Percentiles rank a stretch among this genome's conserved stretches.
phyloP scores from a whole-genome alignment of 2,329 filamentous ascomycete genomes.

The Penicillium sp. region DNA sequence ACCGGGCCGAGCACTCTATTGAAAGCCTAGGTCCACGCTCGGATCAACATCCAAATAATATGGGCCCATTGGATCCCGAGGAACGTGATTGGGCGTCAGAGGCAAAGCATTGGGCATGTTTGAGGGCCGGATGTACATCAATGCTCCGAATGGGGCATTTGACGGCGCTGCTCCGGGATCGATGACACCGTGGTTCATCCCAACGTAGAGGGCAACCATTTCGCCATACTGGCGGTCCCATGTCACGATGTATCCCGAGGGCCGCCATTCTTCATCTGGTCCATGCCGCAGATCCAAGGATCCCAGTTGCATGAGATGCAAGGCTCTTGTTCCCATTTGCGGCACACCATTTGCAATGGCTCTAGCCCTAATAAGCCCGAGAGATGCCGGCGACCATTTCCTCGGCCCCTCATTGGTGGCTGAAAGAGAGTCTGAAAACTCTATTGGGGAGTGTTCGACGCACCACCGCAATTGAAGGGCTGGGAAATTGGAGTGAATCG shows the following conservation, averaged over 20 bases:
- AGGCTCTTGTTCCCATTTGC: slow-evolving; percentile 16
- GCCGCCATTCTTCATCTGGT: slow-evolving; percentile 23
- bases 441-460: slow-evolving; percentile 34
- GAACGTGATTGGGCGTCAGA: background rate
- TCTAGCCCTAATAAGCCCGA: slow-evolving; percentile 35
- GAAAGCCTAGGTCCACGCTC: slow-evolving; percentile 9
- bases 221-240: slow-evolving; percentile 34
- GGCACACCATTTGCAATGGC: slow-evolving; percentile 22
- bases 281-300: slow-evolving; percentile 28
- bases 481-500: background rate
- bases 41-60: slow-evolving; percentile 17
- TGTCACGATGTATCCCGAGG: slow-evolving; percentile 37
- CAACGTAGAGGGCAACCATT: slow-evolving; percentile 33
- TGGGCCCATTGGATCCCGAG: background rate
- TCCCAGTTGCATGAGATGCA: slow-evolving; percentile 40
- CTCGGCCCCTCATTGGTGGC: slow-evolving; percentile 8
- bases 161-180: slow-evolving; percentile 19
- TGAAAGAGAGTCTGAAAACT: slow-evolving; percentile 23
- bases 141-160: slow-evolving; percentile 18
- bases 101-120: background rate
- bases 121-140: slow-evolving; percentile 11
- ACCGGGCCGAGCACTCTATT: background rate
- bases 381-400: slow-evolving; percentile 20
- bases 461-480: slow-evolving; percentile 32
- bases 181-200: slow-evolving; percentile 23